Evolutionary conservation across 352 stramenopile genomes (phyloP).

Genomic region (Phytophthora pluvialis): DNA sequence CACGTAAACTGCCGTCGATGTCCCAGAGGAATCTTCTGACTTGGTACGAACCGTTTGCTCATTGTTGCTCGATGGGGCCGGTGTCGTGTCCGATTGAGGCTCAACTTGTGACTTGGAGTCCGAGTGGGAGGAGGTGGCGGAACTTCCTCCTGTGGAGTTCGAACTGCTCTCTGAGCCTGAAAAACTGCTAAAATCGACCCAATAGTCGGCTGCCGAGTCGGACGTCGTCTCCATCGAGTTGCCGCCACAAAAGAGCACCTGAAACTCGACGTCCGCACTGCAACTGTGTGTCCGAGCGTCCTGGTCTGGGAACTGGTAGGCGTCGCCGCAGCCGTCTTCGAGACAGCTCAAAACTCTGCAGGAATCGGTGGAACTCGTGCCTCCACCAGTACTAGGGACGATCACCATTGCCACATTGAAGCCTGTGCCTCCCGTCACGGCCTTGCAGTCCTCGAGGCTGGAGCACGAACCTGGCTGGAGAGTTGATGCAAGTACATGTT

Average conservation of each 20-base stretch:
- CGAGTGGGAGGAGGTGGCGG: constrained; percentile 10
- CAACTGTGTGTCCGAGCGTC: constrained; percentile 74
- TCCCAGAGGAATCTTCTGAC: constrained; percentile 20
- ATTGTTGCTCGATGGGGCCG: constrained; percentile 2
- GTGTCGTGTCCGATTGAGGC: constrained; percentile 17
- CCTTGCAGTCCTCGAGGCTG: constrained; percentile 67
- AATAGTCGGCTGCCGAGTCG: constrained; percentile 30
- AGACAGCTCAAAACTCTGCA: constrained; percentile 64
- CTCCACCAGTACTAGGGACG: constrained; percentile 38
- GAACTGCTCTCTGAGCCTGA: constrained; percentile 17
- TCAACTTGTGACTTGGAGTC: constrained; percentile 6
- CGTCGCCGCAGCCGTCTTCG: constrained; percentile 64
- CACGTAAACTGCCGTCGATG: constrained; percentile 28
- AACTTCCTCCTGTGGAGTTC: constrained; percentile 3
- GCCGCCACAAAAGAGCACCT: constrained; percentile 61
- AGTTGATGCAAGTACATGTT: constrained; percentile 5
- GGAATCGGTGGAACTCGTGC: constrained; percentile 33
- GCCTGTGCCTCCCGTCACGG: constrained; percentile 56
- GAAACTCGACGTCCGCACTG: constrained; percentile 51
- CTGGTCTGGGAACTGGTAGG: constrained; percentile 76
- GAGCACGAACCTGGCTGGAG: constrained; percentile 60
- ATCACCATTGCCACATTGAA: constrained; percentile 86
- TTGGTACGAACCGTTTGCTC: constrained; percentile 14
- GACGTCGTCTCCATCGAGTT: constrained; percentile 22
- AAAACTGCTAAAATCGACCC: constrained; percentile 20